Evolutionary conservation across 1,284 basidiomycete genomes (phyloP).

Genomic region (Gymnopus androsaceus): DNA sequence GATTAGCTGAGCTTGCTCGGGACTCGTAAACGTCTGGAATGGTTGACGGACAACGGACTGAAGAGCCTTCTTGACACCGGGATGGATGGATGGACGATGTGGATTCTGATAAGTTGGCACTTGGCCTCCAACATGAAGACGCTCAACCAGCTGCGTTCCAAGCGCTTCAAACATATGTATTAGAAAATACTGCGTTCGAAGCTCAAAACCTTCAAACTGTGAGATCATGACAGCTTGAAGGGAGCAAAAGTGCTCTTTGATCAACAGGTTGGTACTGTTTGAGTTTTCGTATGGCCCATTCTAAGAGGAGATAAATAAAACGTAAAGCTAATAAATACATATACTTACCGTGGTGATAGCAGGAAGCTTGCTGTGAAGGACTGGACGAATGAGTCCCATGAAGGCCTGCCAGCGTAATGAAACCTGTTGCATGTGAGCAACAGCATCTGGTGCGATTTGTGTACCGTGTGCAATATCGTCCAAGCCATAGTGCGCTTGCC

Average conservation of each 20-base stretch:
- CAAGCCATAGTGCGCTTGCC: not conserved
- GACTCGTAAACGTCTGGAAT: not conserved
- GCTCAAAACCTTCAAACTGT: not conserved
- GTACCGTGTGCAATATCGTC: not conserved
- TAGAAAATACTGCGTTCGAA: not conserved
- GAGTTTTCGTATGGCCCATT: too few species aligned
- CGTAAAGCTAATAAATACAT: not conserved
- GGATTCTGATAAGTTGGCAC: not conserved
- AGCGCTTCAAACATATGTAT: not conserved
- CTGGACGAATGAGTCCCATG: slow-evolving; percentile 2
- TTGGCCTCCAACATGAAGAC: not conserved
- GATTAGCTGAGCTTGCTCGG: slow-evolving; percentile 11
- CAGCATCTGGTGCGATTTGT: not conserved
- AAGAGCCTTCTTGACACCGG: not conserved
- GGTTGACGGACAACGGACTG: not conserved
- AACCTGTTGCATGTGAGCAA: slow-evolving; percentile 9
- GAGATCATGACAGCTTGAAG: too few species aligned
- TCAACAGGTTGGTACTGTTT: too few species aligned
- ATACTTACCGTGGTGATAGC: not conserved
- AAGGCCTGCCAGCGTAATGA: slow-evolving; percentile 8
- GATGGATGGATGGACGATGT: not conserved
- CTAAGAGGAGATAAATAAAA: not conserved
- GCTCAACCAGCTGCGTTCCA: not conserved
- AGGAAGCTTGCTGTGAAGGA: not conserved
- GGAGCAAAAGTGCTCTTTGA: too few species aligned